Percentiles rank a stretch among this genome's conserved stretches.
Conservation (phyloP, 805 yeast species). For the Barnettozyma wickerhamii region DNA sequence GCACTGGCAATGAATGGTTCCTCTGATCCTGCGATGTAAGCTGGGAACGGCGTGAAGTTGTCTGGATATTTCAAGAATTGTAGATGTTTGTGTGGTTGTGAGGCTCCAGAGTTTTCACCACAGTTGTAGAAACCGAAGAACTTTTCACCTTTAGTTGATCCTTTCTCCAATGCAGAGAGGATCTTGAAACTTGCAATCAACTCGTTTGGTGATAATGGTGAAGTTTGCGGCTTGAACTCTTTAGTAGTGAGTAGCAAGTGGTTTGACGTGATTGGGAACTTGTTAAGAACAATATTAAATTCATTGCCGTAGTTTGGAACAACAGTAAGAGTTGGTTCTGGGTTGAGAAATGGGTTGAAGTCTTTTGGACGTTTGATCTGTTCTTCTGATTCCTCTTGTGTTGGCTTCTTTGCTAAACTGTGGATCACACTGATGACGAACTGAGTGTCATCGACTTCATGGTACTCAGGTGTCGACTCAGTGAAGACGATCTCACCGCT, state of each 20-base stretch:
- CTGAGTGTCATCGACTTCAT: conserved; percentile 29
- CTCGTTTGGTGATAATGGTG: conserved; percentile 71
- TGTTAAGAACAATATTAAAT: conserved; percentile 71
- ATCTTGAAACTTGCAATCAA: conserved; percentile 54
- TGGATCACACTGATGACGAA: conserved; percentile 30
- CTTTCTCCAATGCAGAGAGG: conserved; percentile 43
- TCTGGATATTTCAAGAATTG: conserved; percentile 77
- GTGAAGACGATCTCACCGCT: conserved; percentile 46
- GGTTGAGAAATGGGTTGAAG: conserved; percentile 72
- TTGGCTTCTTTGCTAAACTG: conserved; percentile 34
- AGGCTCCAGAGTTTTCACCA: conserved; percentile 90
- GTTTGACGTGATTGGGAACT: conserved; percentile 76
- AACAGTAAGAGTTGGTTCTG: conserved; percentile 72
- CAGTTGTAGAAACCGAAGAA: conserved; percentile 86
- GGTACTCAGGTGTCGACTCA: conserved; percentile 36
- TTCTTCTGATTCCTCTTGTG: conserved; percentile 30
- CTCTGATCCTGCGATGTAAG: conserved; percentile 37
- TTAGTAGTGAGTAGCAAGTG: conserved; percentile 81
- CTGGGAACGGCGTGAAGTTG: conserved; percentile 55
- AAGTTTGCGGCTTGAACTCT: conserved; percentile 63
- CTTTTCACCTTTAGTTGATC: conserved; percentile 34
- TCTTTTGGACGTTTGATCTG: conserved; percentile 30
- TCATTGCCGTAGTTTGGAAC: conserved; percentile 44
- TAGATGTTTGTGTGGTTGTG: conserved; percentile 88
- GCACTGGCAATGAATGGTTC: conserved; percentile 52